phyloP scores from a whole-genome alignment of 1,284 basidiomycete genomes.

The Apiotrichum domesticum region DNA sequence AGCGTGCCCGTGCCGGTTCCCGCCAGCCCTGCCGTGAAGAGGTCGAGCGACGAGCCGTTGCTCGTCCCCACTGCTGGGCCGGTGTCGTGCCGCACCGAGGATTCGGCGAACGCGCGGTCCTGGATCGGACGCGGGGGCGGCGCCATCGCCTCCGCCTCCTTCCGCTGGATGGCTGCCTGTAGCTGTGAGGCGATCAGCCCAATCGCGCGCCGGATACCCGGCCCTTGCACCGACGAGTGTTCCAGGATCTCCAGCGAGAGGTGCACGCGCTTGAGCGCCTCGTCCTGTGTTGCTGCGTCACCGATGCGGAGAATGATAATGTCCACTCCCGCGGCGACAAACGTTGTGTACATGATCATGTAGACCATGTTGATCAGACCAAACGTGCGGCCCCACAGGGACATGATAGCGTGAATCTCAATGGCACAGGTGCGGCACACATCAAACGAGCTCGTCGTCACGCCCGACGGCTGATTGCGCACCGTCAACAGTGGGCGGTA shows the following conservation, averaged over 20 bases:
- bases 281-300: constrained; percentile 12
- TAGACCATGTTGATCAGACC: constrained; percentile 26
- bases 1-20: not conserved
- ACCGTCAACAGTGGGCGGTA: constrained; percentile 21
- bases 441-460: constrained; percentile 18
- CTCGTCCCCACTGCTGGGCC: too few relatives aligned
- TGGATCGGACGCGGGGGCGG: not conserved
- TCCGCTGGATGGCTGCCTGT: constrained; percentile 13
- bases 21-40: too few relatives aligned
- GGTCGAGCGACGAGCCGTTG: too few relatives aligned
- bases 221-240: constrained; percentile 18
- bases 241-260: constrained; percentile 20
- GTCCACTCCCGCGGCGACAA: constrained; percentile 22
- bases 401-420: constrained; percentile 21
- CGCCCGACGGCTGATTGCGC: constrained; percentile 13
- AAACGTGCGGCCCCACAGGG: constrained; percentile 20
- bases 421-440: constrained; percentile 20
- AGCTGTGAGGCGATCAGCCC: constrained; percentile 18
- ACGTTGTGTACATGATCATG: constrained; percentile 22
- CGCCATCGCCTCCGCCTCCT: not conserved
- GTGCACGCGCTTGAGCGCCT: constrained; percentile 20
- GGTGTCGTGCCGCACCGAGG: not conserved
- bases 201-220: constrained; percentile 19
- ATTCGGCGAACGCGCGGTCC: not conserved
- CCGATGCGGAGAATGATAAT: constrained; percentile 12